Evolutionary conservation across 2,329 filamentous ascomycete genomes (phyloP), one percentile per base, ranked within the genome.

Genomic region (Claviceps citrina): DNA sequence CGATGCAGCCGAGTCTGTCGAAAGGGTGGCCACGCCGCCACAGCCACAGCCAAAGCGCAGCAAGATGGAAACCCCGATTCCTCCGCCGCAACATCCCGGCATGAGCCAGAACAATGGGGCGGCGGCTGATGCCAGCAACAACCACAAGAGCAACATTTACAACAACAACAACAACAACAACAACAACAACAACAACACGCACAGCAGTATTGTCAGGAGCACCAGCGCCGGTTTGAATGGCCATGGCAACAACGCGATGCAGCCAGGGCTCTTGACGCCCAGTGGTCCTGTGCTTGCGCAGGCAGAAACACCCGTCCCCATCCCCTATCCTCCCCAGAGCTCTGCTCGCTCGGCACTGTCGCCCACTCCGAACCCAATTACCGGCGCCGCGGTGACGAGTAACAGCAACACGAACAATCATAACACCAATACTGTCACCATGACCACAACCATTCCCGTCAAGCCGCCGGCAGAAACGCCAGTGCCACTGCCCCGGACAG

Each of bases 61-160:
- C 46, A 75, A 74, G 54, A 73, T 66, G 19, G 71, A 75, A 53
- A 75, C 71, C 12, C 71, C 71, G 9, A 62, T 74, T 24, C 70
- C 67, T 36, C 64, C 64, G 31, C 63, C 63, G 12, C 56, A 60
- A 20, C 61, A 62, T 26, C 55, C 50, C 22, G 49, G 47, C 18
- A 47, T 56, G 31, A 52, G 43, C 30, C 47, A 56, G 46, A 49
- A 49, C 50, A 50, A 58, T 30, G 47, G 45, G 13, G 47, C 51
- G 16, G 49, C 47, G 32, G 48, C 52, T 30, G 55, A 55, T 44
- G 28, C 48, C 54, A 41, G 39, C 50, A 33, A 31, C 41, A 43
- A 46, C 45, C 24, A 44, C 46, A 41, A 46, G 45, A 37, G 49
- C 47, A 26, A 40, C 37, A 36, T 26, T 0, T 40, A 20, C 13